Base-by-base conservation (phyloP, 2,329 filamentous ascomycete species). In the Pseudogymnoascus sp. region DNA sequence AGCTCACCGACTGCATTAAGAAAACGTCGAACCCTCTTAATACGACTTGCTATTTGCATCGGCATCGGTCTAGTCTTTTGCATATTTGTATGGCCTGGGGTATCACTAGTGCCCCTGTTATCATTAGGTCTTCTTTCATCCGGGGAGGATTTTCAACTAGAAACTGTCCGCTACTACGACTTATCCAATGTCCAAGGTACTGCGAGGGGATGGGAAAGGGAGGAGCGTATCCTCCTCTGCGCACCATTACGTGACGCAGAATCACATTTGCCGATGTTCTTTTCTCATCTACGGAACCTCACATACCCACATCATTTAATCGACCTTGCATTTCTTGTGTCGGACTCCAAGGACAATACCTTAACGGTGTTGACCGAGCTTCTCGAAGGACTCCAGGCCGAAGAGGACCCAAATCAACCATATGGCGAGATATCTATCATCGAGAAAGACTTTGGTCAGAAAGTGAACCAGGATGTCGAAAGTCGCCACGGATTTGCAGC, bases 371-470 rank as follows among this genome's bases (percentile, higher is more conserved):
- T 99, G 61, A 85, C 87, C 4, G 80, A 89, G 64, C 86, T 89
- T 70, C 79, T 99, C 62, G 85, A 91, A 69, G 84, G 86, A 42
- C 82, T 97, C 13, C 95, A 99, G 77, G 86, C 85, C 24, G 85
- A 95, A 65, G 81, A 87, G 21, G 90, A 97, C 69, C 86, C 88
- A 10, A 87, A 86, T 69, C 87, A 93, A 76, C 87, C 89, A 14
- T 99, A 93, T 73, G 95, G 95, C 65, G 95, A 99, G 78, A 95
- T 99, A 64, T 96, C 91, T 0, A 95, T 99, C 65, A 93, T 99
- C 68, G 91, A 97, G 77, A 99, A 99, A 78, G 93, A 99, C 75
- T 99, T 99, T 79, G 95, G 95, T 2, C 95, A 99, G 75, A 93
- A 93, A 74, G 95, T 99, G 65, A 91, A 96, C 67, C 95, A 99